Percentiles rank a stretch among this genome's conserved stretches.
Evolutionary conservation across 2,329 filamentous ascomycete species (phyloP).

Genomic region (Monosporascus ibericus): DNA sequence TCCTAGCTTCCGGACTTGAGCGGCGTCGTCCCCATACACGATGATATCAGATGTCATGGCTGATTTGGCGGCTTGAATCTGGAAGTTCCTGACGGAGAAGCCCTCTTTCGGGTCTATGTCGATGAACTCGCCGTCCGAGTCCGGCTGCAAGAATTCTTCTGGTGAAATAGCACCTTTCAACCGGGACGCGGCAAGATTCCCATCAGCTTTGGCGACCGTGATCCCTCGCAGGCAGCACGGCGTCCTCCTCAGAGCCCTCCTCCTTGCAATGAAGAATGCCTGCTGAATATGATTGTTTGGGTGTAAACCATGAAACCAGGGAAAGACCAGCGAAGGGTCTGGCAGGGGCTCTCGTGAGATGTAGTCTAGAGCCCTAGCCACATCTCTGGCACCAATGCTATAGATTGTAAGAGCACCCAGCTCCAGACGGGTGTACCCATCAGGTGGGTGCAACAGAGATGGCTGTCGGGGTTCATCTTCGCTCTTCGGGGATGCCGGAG

Average conservation of each 20-base stretch:
- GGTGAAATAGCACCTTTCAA: slow-evolving; percentile 84
- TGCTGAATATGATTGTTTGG: slow-evolving; percentile 83
- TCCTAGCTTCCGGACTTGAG: slow-evolving; percentile 54
- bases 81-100: slow-evolving; percentile 94
- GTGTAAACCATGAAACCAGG: slow-evolving; percentile 92
- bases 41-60: slow-evolving; percentile 88
- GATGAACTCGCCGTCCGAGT: slow-evolving; percentile 56
- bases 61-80: slow-evolving; percentile 87
- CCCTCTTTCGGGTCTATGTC: slow-evolving; percentile 83
- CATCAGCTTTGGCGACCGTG: slow-evolving; percentile 83
- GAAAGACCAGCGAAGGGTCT: slow-evolving; percentile 80
- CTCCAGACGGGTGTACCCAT: slow-evolving; percentile 48
- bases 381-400: slow-evolving; percentile 60
- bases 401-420: slow-evolving; percentile 58
- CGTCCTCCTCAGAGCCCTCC: slow-evolving; percentile 61
- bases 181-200: slow-evolving; percentile 65
- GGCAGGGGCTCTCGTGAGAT: slow-evolving; percentile 75
- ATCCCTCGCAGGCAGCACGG: slow-evolving; percentile 75
- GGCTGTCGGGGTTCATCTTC: slow-evolving; percentile 48
- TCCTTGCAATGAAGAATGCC: slow-evolving; percentile 78
- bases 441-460: slow-evolving; percentile 71
- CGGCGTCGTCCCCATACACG: slow-evolving; percentile 73
- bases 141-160: slow-evolving; percentile 64
- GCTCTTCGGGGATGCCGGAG: slow-evolving; percentile 59
- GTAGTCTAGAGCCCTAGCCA: slow-evolving; percentile 71